Percentiles rank a stretch among this genome's conserved stretches.
Evolutionary conservation across 139 green algal genomes (phyloP).

Genomic region (Choricystis sp.): DNA sequence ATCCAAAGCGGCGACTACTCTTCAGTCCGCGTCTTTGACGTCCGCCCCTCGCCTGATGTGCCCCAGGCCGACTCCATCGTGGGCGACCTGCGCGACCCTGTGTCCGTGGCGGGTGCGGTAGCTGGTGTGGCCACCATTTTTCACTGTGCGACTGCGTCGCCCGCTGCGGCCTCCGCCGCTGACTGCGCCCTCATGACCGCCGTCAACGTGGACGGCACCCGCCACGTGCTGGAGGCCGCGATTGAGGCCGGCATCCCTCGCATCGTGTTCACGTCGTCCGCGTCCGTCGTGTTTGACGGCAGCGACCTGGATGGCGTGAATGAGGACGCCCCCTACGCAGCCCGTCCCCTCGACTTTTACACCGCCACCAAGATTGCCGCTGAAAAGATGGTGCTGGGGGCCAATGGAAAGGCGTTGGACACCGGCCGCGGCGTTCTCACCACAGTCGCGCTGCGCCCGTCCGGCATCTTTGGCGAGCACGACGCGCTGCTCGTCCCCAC

Average conservation of each 20-base stretch:
- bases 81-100: constrained; percentile 39
- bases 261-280: constrained; percentile 15
- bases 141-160: constrained; percentile 65
- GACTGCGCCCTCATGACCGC: constrained; percentile 61
- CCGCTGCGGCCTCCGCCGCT: constrained; percentile 48
- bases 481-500: constrained; percentile 68
- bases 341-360: constrained; percentile 68
- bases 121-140: constrained; percentile 61
- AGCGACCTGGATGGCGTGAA: constrained; percentile 36
- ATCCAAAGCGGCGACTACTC: constrained; percentile 32
- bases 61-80: constrained; percentile 16
- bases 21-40: constrained; percentile 59
- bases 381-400: constrained; percentile 60
- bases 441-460: constrained; percentile 56
- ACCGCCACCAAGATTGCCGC: constrained; percentile 52
- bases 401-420: constrained; percentile 29
- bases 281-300: constrained; percentile 81
- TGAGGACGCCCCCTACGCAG: constrained; percentile 52
- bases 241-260: constrained; percentile 17
- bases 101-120: constrained; percentile 22
- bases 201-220: constrained; percentile 74
- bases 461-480: constrained; percentile 73
- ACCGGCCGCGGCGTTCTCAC: constrained; percentile 17
- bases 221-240: constrained; percentile 58
- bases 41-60: constrained; percentile 22